A percentile compares a stretch with the other conserved stretches of the same genome.
Evolutionary conservation across 441 rosid genomes (phyloP).

Genomic region (Sinapis alba): DNA sequence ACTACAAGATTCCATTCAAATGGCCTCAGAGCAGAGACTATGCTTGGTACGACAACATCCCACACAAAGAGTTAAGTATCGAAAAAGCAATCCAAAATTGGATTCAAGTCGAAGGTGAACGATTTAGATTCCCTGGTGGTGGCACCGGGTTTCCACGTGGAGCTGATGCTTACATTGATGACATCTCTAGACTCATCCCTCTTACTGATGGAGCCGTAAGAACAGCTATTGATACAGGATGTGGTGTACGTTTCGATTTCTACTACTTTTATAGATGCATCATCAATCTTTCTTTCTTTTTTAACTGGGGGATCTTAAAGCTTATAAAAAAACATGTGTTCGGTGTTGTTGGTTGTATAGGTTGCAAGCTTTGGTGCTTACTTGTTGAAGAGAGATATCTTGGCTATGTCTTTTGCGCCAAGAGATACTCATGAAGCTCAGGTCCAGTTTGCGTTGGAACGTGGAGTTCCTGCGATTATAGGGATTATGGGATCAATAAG

Average conservation of each 20-base stretch:
- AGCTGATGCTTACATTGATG: constrained; percentile 64
- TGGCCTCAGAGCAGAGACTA: constrained; percentile 67
- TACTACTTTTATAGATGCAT: neutral
- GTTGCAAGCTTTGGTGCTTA: constrained; percentile 82
- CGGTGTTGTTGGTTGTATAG: constrained; percentile 31
- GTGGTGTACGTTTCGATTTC: constrained; percentile 64
- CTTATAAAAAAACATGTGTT: neutral
- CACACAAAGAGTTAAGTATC: constrained; percentile 65
- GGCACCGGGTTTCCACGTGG: constrained; percentile 77
- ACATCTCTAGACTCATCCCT: constrained; percentile 67
- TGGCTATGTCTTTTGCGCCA: constrained; percentile 68
- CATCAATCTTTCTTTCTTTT: neutral
- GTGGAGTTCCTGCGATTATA: constrained; percentile 71
- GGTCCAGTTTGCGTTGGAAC: constrained; percentile 71
- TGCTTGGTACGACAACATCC: constrained; percentile 71
- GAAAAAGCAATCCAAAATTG: constrained; percentile 75
- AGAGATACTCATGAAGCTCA: constrained; percentile 78
- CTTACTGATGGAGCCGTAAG: constrained; percentile 68
- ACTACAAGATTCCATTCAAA: constrained; percentile 72
- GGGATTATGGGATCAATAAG: constrained; percentile 70
- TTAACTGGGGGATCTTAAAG: neutral
- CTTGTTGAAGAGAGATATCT: constrained; percentile 55
- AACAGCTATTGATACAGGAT: constrained; percentile 80
- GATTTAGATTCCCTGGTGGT: constrained; percentile 76
- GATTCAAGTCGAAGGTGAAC: constrained; percentile 79